Evolutionary conservation across 2,329 filamentous ascomycete genomes (phyloP), one percentile per base, ranked within the genome.

Genomic region (Fusarium circinatum): DNA sequence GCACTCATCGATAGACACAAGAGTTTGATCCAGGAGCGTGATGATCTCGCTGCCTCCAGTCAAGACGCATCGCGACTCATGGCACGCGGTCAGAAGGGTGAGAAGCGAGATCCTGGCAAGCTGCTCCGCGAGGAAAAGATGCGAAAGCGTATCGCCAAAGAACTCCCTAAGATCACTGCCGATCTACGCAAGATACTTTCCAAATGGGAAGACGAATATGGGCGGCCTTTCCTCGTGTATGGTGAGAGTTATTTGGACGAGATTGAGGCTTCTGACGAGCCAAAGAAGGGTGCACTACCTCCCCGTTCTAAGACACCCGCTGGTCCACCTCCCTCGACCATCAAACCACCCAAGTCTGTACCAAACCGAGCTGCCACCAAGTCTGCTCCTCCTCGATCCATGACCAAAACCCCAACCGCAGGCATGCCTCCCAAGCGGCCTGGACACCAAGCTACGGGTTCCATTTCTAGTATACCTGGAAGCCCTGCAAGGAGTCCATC

Each of bases 51-150:
- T n/a, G 89, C 93, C 48, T 98, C 96, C 5, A 97, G 94, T 78
- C 95, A 98, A 80, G 97, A 99, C 82, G 95, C 96, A 20, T 98
- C 96, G 12, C 92, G 96, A 49, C 87, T 99, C 36, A 95, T 98
- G 92, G 90, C 91, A 78, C 94, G 96, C 69, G 95, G 95, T 6
- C 92, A 94, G 75, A 98, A 97, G 84, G 96, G 96, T 62, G 96
- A 98, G 85, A 94, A 92, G 83, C 93, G 97, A 72, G 96, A 99
- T 80, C 96, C 96, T 6, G 96, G 95, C 57, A 96, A 98, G 84
- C 88, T 99, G 22, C 87, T 99, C 59, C 90, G 96, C 36, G 96
- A 99, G 80, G 96, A 99, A 85, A 99, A 98, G 88, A 97, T 98
- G 94, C 91, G 96, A 68, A 99, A 99, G 89, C 90, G 95, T 65